Evolutionary conservation across 371 early-diverging fungal genomes (phyloP), one percentile per base, ranked within the genome.

Genomic region (Batkoa obscura): DNA sequence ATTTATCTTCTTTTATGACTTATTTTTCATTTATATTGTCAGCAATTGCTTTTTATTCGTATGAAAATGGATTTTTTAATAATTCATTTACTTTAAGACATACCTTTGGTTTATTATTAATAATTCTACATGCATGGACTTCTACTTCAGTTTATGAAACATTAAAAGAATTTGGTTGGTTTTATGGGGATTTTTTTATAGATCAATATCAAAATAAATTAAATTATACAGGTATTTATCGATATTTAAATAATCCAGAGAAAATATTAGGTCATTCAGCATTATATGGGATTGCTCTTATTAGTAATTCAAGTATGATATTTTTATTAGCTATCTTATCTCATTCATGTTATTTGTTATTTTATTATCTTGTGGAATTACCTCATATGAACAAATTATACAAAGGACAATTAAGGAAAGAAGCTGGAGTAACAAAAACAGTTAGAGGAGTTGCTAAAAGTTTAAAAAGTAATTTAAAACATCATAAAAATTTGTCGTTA

Each of bases 101-200:
- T 60, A 81, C 79, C 0, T 65, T 87, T 6, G 89, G 86, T 10
- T 50, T 71, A 37, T 64, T 87, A 2, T 68, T 93, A 53, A 81
- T 92, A 46, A 67, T 75, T 0, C 69, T 94, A 42, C 94, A 94
- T 59, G 62, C 82, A 17, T 92, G 88, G 86, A 87, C 84, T 8
- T 76, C 88, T 5, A 67, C 77, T 8, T 83, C 88, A 0, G 82
- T 90, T 17, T 87, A 83, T 69, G 84, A 89, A 63, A 87, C 82
- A 2, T 74, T 91, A 51, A 93, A 94, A 32, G 84, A 87, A 52
- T 86, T 83, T 64, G 93, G 93, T 2, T 94, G 90, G 90, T 79
- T 87, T 62, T 86, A 84, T 68, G 86, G 81, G 15, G 89, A 86
- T 54, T 86, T 86, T 8, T 89, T 88, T 64, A 73, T 89, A 35